phyloP scores from a whole-genome alignment of 139 green algal species.

The Closterium sp. region DNA sequence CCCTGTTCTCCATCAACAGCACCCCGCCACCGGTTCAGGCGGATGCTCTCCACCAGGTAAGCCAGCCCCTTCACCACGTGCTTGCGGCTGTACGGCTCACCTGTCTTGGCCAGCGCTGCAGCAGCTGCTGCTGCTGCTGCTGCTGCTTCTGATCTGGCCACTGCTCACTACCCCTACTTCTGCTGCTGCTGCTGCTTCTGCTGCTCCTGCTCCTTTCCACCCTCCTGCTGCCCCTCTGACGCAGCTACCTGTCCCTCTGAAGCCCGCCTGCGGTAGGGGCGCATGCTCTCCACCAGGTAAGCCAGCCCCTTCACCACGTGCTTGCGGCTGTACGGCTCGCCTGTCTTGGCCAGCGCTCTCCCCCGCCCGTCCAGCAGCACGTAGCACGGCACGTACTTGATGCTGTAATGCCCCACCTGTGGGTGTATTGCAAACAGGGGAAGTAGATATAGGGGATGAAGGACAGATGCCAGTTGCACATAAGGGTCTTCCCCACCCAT shows the following conservation, averaged over 20 bases:
- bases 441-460: no score
- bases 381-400: slow-evolving; percentile 49
- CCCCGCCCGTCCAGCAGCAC: slow-evolving; percentile 31
- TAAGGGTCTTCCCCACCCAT: no score
- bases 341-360: slow-evolving; percentile 38
- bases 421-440: no score
- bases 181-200: background rate
- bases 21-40: background rate
- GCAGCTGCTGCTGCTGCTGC: background rate
- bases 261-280: background rate
- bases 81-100: slow-evolving; percentile 26
- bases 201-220: background rate
- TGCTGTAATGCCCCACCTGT: slow-evolving; percentile 40
- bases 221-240: background rate
- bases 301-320: slow-evolving; percentile 38
- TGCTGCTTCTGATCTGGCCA: background rate
- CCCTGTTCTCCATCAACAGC: no score
- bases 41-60: slow-evolving; percentile 36
- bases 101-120: slow-evolving; percentile 36
- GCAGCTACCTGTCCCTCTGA: background rate
- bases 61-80: slow-evolving; percentile 38
- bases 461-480: no score
- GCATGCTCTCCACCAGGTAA: slow-evolving; percentile 36
- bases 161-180: background rate
- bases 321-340: slow-evolving; percentile 25